Conservation (phyloP, 1,284 basidiomycete species). For the Phellopilus nigrolimitatus region DNA sequence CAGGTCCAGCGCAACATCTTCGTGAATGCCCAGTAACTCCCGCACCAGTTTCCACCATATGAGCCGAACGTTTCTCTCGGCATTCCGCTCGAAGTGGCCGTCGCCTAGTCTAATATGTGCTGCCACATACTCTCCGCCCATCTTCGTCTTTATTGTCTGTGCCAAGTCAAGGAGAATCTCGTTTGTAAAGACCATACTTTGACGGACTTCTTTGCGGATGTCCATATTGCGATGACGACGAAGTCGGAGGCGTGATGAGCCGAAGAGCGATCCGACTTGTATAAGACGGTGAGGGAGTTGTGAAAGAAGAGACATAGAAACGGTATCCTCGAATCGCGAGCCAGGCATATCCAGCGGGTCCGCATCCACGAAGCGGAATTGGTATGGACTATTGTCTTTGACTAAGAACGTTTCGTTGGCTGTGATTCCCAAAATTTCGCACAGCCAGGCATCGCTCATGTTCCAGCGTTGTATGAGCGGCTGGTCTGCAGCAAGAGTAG, state of each 20-base stretch:
- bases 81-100: conserved; percentile 48
- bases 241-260: conserved; percentile 58
- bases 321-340: conserved; percentile 39
- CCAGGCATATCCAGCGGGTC: conserved; percentile 28
- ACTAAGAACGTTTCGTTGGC: conserved; percentile 42
- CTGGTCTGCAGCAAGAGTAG: conserved; percentile 33
- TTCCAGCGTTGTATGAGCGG: conserved; percentile 43
- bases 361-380: conserved; percentile 63
- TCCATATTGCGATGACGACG: conserved; percentile 33
- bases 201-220: conserved; percentile 43
- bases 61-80: conserved; percentile 37
- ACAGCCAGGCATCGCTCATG: conserved; percentile 45
- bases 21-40: conserved; percentile 35
- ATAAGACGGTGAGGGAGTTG: conserved; percentile 42
- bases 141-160: conserved; percentile 35
- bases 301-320: conserved; percentile 42
- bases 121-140: conserved; percentile 55
- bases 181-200: conserved; percentile 50
- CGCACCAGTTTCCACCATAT: conserved; percentile 57
- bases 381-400: conserved; percentile 52
- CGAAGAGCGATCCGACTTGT: conserved; percentile 65
- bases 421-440: conserved; percentile 36
- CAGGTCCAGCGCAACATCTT: conserved; percentile 36
- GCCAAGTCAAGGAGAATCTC: conserved; percentile 39
- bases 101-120: conserved; percentile 67